Percentiles rank a stretch among this genome's conserved stretches.
phyloP scores from a whole-genome alignment of 768 basidiomycete genomes.

The Hygrocybe coccinea region DNA sequence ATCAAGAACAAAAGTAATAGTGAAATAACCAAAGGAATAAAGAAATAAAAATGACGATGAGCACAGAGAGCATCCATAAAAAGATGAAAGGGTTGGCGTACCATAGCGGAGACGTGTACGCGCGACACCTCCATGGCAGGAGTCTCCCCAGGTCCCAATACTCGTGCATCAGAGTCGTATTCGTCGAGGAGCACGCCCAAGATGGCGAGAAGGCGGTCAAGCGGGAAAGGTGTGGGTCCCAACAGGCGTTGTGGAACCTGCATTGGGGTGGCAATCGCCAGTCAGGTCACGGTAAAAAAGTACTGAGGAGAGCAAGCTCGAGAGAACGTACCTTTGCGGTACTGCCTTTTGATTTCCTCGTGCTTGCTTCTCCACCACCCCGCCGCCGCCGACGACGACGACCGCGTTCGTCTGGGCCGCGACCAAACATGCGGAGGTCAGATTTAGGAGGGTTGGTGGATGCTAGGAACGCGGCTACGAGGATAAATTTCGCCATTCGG shows the following conservation, averaged over 20 bases:
- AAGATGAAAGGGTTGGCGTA: slow-evolving; percentile 33
- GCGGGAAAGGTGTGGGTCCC: slow-evolving; percentile 71
- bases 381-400: slow-evolving; percentile 43
- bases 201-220: slow-evolving; percentile 78
- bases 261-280: neutral
- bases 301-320: neutral
- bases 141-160: slow-evolving; percentile 50
- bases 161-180: slow-evolving; percentile 51
- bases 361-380: slow-evolving; percentile 27
- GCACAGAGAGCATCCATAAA: neutral
- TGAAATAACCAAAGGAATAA: no score
- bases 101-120: slow-evolving; percentile 54
- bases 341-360: slow-evolving; percentile 38
- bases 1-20: no score
- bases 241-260: slow-evolving; percentile 74
- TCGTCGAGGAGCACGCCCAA: slow-evolving; percentile 75
- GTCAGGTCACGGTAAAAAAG: neutral
- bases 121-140: slow-evolving; percentile 70
- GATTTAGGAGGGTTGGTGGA: slow-evolving; percentile 80
- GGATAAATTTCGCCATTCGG: slow-evolving; percentile 66
- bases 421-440: slow-evolving; percentile 78
- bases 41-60: no score
- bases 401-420: slow-evolving; percentile 63
- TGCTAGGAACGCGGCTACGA: slow-evolving; percentile 74
- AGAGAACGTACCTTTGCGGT: slow-evolving; percentile 41